Base-by-base conservation (phyloP, 2,329 filamentous ascomycete species). In the Cadophora luteo-olivacea region DNA sequence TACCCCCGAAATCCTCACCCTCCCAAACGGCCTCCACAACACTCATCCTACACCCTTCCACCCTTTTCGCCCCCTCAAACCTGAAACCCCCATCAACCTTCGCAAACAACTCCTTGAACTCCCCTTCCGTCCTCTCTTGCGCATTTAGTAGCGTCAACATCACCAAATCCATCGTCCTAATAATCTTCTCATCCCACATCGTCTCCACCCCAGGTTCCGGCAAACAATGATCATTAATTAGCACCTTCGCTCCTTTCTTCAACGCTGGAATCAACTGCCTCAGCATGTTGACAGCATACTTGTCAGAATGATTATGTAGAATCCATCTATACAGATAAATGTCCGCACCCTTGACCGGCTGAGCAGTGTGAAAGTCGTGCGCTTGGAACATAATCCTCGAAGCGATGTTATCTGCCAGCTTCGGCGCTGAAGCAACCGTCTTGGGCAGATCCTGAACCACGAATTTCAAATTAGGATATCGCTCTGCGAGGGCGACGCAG, bases 281-380 rank as follows among this genome's bases (percentile, higher is more conserved):
- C 48, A 85, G 77, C 49, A 88, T 84, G 55, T 80, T 80, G 55
- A 84, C 74, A 4, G 82, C 82, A 65, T 86, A 84, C 2, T 82
- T 81, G 16, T 86, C 86, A 0, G 86, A 84, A 79, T 87, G 87
- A 78, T 90, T 88, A 75, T 90, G 87, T 8, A 90, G 77, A 70
- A 90, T 88, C 82, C 84, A 85, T 60, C 86, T 84, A 77, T 89
- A 84, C 72, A 85, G 82, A 78, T 89, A 90, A 22, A 88, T 80
- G 72, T 88, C 86, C 0, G 86, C 88, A 3, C 75, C 82, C 60
- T 83, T 79, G 16, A 86, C 80, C 0, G 83, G 81, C 76, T 90
- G 87, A 62, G 84, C 82, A 6, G 80, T 80, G 75, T 89, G 88
- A 75, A 90, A 88, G 72, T 89, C 84, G 74, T 90, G 86, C 3